phyloP scores from a whole-genome alignment of 2,329 filamentous ascomycete genomes.

The Bipolaris zeicola region DNA sequence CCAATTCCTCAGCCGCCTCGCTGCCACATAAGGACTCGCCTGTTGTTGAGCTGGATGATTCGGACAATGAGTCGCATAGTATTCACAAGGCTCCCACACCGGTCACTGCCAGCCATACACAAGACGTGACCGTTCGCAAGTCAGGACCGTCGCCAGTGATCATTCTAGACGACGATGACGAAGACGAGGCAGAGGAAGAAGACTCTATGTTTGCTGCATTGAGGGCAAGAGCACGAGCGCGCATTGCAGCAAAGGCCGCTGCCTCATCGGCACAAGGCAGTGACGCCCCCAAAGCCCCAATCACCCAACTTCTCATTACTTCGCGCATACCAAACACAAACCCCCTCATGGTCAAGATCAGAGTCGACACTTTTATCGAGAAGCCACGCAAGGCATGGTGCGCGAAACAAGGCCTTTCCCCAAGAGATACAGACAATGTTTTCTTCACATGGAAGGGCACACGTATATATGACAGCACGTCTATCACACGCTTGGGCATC shows the following conservation, averaged over 20 bases:
- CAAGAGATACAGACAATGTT: conserved; percentile 59
- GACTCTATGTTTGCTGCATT: conserved; percentile 39
- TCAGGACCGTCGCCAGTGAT: conserved; percentile 13
- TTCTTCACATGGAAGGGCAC: conserved; percentile 81
- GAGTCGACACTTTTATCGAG: conserved; percentile 69
- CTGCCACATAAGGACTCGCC: conserved; percentile 16
- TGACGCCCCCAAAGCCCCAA: conserved; percentile 19
- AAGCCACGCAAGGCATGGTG: conserved; percentile 74
- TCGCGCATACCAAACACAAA: conserved; percentile 68
- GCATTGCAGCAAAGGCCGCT: conserved; percentile 25
- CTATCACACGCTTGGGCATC: conserved; percentile 56
- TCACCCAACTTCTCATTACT: conserved; percentile 69
- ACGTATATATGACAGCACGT: conserved; percentile 76
- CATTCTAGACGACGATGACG: conserved; percentile 21
- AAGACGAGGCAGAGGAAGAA: conserved; percentile 36
- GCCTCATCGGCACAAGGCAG: conserved; percentile 8
- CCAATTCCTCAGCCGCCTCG: conserved; percentile 14
- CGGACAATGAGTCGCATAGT: conserved; percentile 21
- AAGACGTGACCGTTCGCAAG: conserved; percentile 11
- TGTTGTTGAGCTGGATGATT: conserved; percentile 36
- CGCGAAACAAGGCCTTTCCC: conserved; percentile 61
- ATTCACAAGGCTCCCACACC: conserved; percentile 12
- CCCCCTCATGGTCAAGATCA: conserved; percentile 67
- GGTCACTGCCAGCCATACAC: background rate
- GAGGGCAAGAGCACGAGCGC: conserved; percentile 32